Evolutionary conservation across 768 basidiomycete genomes (phyloP).

Genomic region (Suillus americanus): DNA sequence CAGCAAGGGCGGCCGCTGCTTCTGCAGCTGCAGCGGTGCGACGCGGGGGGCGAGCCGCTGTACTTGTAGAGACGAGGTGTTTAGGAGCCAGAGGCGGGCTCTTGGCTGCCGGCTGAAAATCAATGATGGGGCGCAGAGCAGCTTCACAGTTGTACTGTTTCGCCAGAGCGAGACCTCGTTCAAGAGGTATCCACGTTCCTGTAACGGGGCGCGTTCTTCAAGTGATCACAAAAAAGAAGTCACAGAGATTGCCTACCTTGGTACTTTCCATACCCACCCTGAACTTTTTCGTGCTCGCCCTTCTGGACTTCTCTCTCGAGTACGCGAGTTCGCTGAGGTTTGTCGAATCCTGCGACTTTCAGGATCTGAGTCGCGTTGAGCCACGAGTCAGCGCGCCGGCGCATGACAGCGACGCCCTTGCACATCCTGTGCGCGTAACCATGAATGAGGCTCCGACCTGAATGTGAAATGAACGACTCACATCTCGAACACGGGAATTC

Average conservation of each 20-base stretch:
- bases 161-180: constrained; percentile 81
- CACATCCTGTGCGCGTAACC: constrained; percentile 73
- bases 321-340: constrained; percentile 96
- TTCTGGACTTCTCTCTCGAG: constrained; percentile 98
- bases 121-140: constrained; percentile 88
- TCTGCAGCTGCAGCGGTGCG: constrained; percentile 24
- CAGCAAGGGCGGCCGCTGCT: constrained; percentile 26
- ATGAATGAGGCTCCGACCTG: constrained; percentile 33
- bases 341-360: constrained; percentile 99
- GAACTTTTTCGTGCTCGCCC: constrained; percentile 98
- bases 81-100: constrained; percentile 96
- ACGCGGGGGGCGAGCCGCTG: constrained; percentile 37
- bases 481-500: constrained; percentile 93
- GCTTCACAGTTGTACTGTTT: constrained; percentile 92
- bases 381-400: constrained; percentile 94
- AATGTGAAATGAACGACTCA: constrained; percentile 45
- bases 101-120: constrained; percentile 86
- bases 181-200: constrained; percentile 99
- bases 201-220: not conserved
- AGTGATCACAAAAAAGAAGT: constrained; percentile 4
- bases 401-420: constrained; percentile 97
- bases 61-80: constrained; percentile 75
- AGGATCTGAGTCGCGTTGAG: constrained; percentile 99
- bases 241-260: constrained; percentile 67
- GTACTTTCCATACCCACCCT: constrained; percentile 99